Base-by-base conservation (phyloP, 495 filamentous ascomycete genomes). In the Tuber aestivum region DNA sequence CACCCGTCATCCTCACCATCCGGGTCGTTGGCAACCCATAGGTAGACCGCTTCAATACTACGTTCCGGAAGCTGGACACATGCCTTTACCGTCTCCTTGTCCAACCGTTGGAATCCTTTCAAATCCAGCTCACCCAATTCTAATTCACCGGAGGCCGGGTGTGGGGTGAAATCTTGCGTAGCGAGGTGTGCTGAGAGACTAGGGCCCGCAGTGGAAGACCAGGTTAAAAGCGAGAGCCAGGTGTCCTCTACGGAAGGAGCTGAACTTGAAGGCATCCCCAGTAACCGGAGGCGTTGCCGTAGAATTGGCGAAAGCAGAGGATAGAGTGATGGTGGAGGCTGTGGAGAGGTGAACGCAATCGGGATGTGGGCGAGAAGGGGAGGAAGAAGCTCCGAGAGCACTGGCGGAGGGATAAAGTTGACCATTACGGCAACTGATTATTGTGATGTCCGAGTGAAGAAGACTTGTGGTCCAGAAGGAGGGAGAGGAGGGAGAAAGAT, bases 191-290 rank as follows among this genome's bases (percentile, higher is more conserved):
- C 85, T 18, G 88, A 88, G 23, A 99, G 87, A 74, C 86, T 88
- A 41, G 92, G 85, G 3, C 91, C 93, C 72, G 90, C 90, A 20
- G 86, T 83, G 0, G 86, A 74, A 74, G 94, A 91, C 89, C 96
- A 99, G 80, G 90, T 94, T n/a, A 99, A 88, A n/a, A 97, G 85
- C 3, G 89, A 87, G 14, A 97, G 90, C 95, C 95, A 99, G 76
- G 93, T 92, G 32, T 95, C 92, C 70, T 79, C 78, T 10, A 61
- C 44, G 1, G 87, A 85, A 71, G 88, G 86, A 38, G 90, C 88
- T 1, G 87, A 84, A 27, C 65, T 68, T 2, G 70, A 65, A 27
- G 84, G 81, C 6, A 85, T 83, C 3, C 85, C 83, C 73, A 97
- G 87, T 74, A 95, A 88, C 79, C 94, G 89, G 12, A 97, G 88